Percentiles rank a stretch among this genome's conserved stretches.
Evolutionary conservation across 2,329 filamentous ascomycete genomes (phyloP).

Genomic region (Arthrobotrys entomopaga): DNA sequence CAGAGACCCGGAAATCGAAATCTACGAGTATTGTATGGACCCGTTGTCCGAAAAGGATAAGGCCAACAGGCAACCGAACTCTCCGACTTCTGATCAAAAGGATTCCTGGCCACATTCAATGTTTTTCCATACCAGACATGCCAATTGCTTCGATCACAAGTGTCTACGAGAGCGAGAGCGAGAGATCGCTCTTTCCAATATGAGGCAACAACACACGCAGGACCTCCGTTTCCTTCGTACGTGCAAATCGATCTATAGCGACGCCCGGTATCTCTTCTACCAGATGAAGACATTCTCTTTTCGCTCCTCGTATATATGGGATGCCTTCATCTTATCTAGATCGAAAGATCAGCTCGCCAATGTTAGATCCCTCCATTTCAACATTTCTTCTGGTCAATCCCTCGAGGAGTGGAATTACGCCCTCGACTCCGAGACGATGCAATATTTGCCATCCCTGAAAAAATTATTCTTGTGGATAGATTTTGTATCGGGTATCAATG

Average conservation of each 20-base stretch:
- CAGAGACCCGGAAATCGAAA: conserved; percentile 7
- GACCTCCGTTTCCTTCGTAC: conserved; percentile 23
- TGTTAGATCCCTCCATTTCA: conserved; percentile 17
- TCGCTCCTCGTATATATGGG: conserved; percentile 15
- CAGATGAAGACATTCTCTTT: conserved; percentile 11
- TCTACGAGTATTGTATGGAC: conserved; percentile 26
- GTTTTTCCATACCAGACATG: not conserved
- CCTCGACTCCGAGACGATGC: conserved; percentile 12
- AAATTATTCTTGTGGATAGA: conserved; percentile 26
- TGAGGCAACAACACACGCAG: not conserved
- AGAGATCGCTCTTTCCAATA: too few species aligned
- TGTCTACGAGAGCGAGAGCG: not conserved
- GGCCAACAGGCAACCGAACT: not conserved
- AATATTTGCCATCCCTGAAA: not conserved
- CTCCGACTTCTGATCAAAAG: not conserved
- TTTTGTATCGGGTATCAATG: not conserved
- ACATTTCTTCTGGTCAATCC: conserved; percentile 5
- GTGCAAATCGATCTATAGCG: conserved; percentile 14
- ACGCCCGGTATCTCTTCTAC: conserved; percentile 13
- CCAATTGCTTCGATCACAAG: not conserved
- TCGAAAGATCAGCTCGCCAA: conserved; percentile 1
- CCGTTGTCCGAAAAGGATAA: not conserved
- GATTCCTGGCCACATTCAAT: conserved; percentile 3
- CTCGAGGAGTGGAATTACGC: conserved; percentile 23
- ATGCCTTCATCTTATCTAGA: not conserved